Conservation (phyloP, 495 filamentous ascomycete genomes). For the Tricharina praecox region DNA sequence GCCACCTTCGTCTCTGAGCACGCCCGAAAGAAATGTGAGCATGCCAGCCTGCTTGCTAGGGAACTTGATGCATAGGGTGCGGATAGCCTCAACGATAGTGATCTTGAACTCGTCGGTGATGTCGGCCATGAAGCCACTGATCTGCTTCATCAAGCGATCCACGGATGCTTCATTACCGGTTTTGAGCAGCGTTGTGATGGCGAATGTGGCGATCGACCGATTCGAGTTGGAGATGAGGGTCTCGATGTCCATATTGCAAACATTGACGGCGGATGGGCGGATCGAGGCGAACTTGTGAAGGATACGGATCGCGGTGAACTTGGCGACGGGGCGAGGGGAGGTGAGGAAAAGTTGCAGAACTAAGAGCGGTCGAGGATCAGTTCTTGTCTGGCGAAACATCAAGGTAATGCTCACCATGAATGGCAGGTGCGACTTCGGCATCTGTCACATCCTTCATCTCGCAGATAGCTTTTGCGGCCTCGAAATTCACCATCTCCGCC, state of each 20-base stretch:
- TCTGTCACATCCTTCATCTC: slow-evolving; percentile 86
- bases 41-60: slow-evolving; percentile 95
- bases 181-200: slow-evolving; percentile 93
- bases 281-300: slow-evolving; percentile 89
- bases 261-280: slow-evolving; percentile 78
- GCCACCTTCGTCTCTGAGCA: slow-evolving; percentile 87
- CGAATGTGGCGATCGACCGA: slow-evolving; percentile 93
- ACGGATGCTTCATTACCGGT: slow-evolving; percentile 95
- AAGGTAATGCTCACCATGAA: slow-evolving; percentile 41
- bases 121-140: slow-evolving; percentile 90
- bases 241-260: slow-evolving; percentile 95
- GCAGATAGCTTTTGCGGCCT: slow-evolving; percentile 94
- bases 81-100: slow-evolving; percentile 94
- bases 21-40: slow-evolving; percentile 88
- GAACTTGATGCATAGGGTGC: slow-evolving; percentile 93
- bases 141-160: slow-evolving; percentile 96
- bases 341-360: slow-evolving; percentile 91
- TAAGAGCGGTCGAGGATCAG: slow-evolving; percentile 1
- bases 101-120: slow-evolving; percentile 99
- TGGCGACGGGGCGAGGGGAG: slow-evolving; percentile 89
- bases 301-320: slow-evolving; percentile 94
- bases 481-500: slow-evolving; percentile 99
- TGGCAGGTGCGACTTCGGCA: slow-evolving; percentile 76
- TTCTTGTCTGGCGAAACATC: slow-evolving; percentile 1
- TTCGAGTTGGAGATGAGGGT: slow-evolving; percentile 89